Percentiles rank a stretch among this genome's conserved stretches.
Evolutionary conservation across 768 basidiomycete species (phyloP).

Genomic region (Tricholomella constricta): DNA sequence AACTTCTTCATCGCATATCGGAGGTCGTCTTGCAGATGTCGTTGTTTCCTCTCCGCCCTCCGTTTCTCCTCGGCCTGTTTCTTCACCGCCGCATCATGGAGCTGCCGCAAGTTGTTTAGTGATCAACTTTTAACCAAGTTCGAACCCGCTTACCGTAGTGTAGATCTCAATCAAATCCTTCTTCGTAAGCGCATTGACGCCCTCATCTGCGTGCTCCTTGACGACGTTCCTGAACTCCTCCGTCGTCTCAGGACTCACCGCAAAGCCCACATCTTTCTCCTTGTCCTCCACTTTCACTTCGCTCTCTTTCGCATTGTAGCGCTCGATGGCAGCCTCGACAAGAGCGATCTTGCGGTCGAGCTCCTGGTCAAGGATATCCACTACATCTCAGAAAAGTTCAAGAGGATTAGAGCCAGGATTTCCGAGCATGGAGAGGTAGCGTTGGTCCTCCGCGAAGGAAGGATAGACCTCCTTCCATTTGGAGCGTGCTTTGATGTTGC

Average conservation of each 20-base stretch:
- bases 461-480: conserved; percentile 94
- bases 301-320: conserved; percentile 40
- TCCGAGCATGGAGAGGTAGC: conserved; percentile 89
- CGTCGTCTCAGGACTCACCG: conserved; percentile 57
- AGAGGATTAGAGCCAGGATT: conserved; percentile 93
- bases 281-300: conserved; percentile 27
- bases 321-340: conserved; percentile 62
- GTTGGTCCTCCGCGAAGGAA: conserved; percentile 68
- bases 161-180: conserved; percentile 62
- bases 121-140: no score
- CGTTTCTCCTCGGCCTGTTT: conserved; percentile 85
- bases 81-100: conserved; percentile 70
- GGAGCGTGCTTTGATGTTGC: conserved; percentile 74
- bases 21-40: conserved; percentile 92
- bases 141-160: conserved; percentile 63
- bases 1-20: conserved; percentile 94
- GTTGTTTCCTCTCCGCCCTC: conserved; percentile 79
- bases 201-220: conserved; percentile 54
- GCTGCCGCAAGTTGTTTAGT: no score
- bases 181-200: conserved; percentile 46
- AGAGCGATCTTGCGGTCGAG: conserved; percentile 77
- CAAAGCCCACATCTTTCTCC: conserved; percentile 35
- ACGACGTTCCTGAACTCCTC: conserved; percentile 64
- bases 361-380: conserved; percentile 85
- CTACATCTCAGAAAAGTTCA: conserved; percentile 94